A percentile compares a stretch with the other conserved stretches of the same genome.
Evolutionary conservation across 352 stramenopile genomes (phyloP).

Genomic region (Globisporangium radiosum): DNA sequence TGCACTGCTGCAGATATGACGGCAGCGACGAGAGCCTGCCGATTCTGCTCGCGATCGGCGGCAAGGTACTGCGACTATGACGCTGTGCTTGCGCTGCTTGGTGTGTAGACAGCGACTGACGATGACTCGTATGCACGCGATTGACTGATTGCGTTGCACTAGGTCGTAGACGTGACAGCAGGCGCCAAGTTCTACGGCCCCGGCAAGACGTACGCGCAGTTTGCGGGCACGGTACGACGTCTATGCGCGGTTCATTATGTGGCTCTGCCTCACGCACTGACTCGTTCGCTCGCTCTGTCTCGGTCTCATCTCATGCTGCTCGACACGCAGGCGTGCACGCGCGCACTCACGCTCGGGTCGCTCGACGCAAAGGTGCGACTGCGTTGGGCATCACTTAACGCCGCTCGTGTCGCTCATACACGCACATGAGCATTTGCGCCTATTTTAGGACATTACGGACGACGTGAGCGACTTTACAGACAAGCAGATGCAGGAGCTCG

Average conservation of each 20-base stretch:
- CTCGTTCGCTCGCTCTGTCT: neutral
- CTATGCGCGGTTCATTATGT: neutral
- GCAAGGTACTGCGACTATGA: slow-evolving; percentile 34
- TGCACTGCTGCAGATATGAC: slow-evolving; percentile 37
- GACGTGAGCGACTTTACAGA: slow-evolving; percentile 62
- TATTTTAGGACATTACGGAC: slow-evolving; percentile 58
- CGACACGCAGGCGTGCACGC: slow-evolving; percentile 51
- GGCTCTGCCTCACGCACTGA: neutral
- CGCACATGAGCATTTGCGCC: neutral
- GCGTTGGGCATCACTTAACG: no score
- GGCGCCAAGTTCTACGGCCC: slow-evolving; percentile 73
- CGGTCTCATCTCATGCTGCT: neutral
- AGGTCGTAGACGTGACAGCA: slow-evolving; percentile 65
- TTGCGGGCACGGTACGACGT: slow-evolving; percentile 48
- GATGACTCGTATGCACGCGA: no score
- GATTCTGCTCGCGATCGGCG: slow-evolving; percentile 62
- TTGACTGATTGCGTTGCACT: neutral
- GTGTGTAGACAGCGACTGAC: no score
- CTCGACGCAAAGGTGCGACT: slow-evolving; percentile 53
- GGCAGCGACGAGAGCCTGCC: slow-evolving; percentile 53
- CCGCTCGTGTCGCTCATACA: neutral
- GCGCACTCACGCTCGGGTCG: slow-evolving; percentile 58
- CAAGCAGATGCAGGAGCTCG: slow-evolving; percentile 48
- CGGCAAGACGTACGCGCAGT: slow-evolving; percentile 67
- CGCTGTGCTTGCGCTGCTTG: no score